phyloP scores from a whole-genome alignment of 2,329 filamentous ascomycete species.

The Trichoderma sp. region DNA sequence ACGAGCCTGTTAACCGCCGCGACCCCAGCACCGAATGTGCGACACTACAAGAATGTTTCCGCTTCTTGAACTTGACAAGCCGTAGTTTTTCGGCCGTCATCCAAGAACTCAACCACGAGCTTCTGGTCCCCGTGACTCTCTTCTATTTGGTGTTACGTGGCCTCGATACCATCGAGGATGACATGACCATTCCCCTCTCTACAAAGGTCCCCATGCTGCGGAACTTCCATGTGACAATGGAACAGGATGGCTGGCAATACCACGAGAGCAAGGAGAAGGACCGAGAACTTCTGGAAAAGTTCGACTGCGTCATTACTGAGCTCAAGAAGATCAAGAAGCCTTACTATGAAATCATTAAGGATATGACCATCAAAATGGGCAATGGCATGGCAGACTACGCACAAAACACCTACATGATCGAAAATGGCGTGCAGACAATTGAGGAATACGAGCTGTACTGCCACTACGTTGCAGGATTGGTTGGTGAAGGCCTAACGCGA shows the following conservation, averaged over 20 bases:
- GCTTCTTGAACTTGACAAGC: slow-evolving; percentile 83
- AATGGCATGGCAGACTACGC: slow-evolving; percentile 98
- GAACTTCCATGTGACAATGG: slow-evolving; percentile 76
- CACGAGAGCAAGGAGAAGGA: slow-evolving; percentile 92
- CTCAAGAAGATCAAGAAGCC: slow-evolving; percentile 74
- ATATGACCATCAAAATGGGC: slow-evolving; percentile 93
- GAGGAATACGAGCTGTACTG: slow-evolving; percentile 96
- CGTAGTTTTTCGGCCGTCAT: slow-evolving; percentile 94
- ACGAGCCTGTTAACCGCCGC: slow-evolving; percentile 87
- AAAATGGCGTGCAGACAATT: slow-evolving; percentile 77
- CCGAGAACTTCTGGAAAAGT: slow-evolving; percentile 86
- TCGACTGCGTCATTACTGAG: slow-evolving; percentile 82
- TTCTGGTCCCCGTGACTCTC: slow-evolving; percentile 82
- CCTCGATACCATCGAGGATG: slow-evolving; percentile 97
- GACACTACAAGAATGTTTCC: slow-evolving; percentile 79
- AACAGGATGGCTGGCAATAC: slow-evolving; percentile 88
- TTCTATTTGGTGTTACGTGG: slow-evolving; percentile 94
- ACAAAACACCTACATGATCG: slow-evolving; percentile 77
- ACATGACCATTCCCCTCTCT: slow-evolving; percentile 83
- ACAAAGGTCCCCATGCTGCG: slow-evolving; percentile 86
- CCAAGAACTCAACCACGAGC: slow-evolving; percentile 90
- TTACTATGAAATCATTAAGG: slow-evolving; percentile 85
- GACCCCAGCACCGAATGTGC: slow-evolving; percentile 72
- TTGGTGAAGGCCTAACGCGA: slow-evolving; percentile 88
- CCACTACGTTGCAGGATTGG: slow-evolving; percentile 97